Base-by-base conservation (phyloP, 2,329 filamentous ascomycete genomes). In the Blumeria graminis region DNA sequence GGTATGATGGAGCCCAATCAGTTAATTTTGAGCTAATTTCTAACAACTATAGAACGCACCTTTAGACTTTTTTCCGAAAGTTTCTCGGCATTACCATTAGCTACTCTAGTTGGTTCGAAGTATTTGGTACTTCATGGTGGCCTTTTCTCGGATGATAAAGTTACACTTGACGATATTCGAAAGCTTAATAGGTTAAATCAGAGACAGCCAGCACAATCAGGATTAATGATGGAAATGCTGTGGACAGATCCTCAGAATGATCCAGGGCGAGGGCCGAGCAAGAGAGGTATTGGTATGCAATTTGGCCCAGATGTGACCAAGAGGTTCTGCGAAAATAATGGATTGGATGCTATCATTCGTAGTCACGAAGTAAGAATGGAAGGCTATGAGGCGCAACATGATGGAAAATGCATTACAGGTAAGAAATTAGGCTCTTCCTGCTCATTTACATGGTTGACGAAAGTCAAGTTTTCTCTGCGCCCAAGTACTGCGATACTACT, bases 191-290 rank as follows among this genome's bases (percentile, higher is more conserved):
- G 90, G 61, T 89, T 95, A 71, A 81, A 78, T 68, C 92, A 96
- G 70, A 78, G 86, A 59, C 90, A 96, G 65, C 90, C 92, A 2
- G 92, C 92, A 35, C 92, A 98, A 69, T 73, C 84, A 53, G 92
- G 92, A 13, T 72, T 98, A 64, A 98, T 98, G 92, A 98, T 98
- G 92, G 92, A 98, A 71, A 98, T 98, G 92, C 77, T 98, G 51
- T 98, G 92, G 92, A 96, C 92, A 0, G 92, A 98, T 67, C 92
- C 92, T 2, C 92, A 98, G 68, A 76, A 84, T 0, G 76, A 81
- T 63, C 81, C 84, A 33, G 92, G 92, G 55, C 81, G 92, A 62
- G 87, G 89, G 8, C 92, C 92, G 48, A 94, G 88, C 74, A 98
- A 98, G 75, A 80, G 92, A 67, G 92, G 92, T 62, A 90, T 98